Base-by-base conservation (phyloP, 306 rosid genomes). In the Albizia julibrissin region DNA sequence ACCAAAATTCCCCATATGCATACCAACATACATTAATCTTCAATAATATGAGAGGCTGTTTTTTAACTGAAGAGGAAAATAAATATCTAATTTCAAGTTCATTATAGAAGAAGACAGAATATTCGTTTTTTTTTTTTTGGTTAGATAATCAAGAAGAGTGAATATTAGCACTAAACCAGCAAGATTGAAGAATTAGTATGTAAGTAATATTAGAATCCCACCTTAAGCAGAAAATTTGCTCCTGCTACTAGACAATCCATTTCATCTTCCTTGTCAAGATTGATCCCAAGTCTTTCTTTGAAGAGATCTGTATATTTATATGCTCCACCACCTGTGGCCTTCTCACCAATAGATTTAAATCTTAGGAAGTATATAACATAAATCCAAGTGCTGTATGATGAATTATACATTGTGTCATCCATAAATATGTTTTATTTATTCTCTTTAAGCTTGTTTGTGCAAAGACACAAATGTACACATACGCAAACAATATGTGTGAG, bases 261-360 rank as follows among this genome's bases (percentile, higher is more conserved):
- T 92, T 95, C 99, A 89, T 91, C 99, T 89, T 89, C 91, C 90
- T 95, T 95, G 85, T 89, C 93, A 79, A 95, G 98, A 85, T 56
- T 84, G 79, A 95, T 75, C 73, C 93, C 94, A 70, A 93, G 88
- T 77, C 79, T 91, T 88, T 95, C 99, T 82, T 86, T 91, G 85
- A 93, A 91, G 87, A 90, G 90, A 84, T 92, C 99, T 4, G 96
- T 89, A 71, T 81, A 90, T 83, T 91, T 92, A 85, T 89, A 82
- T 0, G 98, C 93, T 54, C 98, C 99, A 66, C 99, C 99, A 81
- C 99, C 99, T 75, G 99, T 93, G 84, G 97, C 99, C 99, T 95
- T 85, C 86, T 69, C 90, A 83, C 82, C 81, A 81, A 76, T 74
- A 59, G 81, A 79, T 76, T 81, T 84, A 87, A 81, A 42, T 83